Base-by-base conservation (phyloP, 2,329 filamentous ascomycete species). In the Myriosclerotinia scirpicola region DNA sequence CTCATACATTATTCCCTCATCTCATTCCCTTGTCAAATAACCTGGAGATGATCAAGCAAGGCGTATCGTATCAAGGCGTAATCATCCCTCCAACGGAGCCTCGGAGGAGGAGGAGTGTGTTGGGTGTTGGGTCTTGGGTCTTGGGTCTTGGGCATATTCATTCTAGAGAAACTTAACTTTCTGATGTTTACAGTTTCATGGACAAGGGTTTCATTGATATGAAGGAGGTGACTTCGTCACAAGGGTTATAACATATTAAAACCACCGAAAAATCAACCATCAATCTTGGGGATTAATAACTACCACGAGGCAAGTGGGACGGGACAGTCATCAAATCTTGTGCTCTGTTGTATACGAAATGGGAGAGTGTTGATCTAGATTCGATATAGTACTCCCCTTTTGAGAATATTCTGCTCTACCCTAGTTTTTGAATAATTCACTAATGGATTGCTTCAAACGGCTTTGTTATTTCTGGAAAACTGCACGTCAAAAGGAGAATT, bases 211-310 rank as follows among this genome's bases (percentile, higher is more conserved):
- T 44, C 58, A 50, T 26, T 36, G 61, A 44, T n/a, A 9, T 36
- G 12, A 22, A 46, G 17, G 50, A 55, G 53, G n/a, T 46, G 61
- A 55, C 61, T 64, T 55, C 61, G 55, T 55, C 61, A 56, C 61
- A 54, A 55, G 61, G 50, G 20, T 46, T 63, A 26, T n/a, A 5
- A 20, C 14, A 26, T 30, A 15, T 26, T 40, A 17, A 17, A 34
- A 34, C 14, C 40, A 8, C 38, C 26, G 11, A 34, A 34, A 30
- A 15, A n/a, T 46, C 26, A 1, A 59, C 55, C 9, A 59, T 34
- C 4, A 46, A 46, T 36, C 17, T 36, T 8, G 42, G n/a, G n/a
- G 1, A 15, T 22, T 26, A 26, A 30, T 7, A 12, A 30, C 9
- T 30, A 17, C 56, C 56, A 48, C 42, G 26, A 59, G 55, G 55